phyloP scores from a whole-genome alignment of 202 grass and related monocot genomes.

The Zoysia matrella region DNA sequence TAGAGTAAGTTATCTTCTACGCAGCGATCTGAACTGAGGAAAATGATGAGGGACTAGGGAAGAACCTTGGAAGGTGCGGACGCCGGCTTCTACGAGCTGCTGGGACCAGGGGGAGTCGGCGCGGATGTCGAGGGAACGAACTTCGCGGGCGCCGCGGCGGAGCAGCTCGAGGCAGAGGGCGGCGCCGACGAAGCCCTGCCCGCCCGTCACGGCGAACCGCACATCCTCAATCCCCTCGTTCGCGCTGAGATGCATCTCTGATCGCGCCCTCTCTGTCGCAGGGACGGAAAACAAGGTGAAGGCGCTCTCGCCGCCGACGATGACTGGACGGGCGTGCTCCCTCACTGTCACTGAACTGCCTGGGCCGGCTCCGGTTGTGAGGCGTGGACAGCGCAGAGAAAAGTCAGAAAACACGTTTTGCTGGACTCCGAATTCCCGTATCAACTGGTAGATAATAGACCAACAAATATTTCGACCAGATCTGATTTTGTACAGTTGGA shows the following conservation, averaged over 20 bases:
- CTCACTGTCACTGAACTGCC: not conserved
- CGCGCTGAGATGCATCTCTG: conserved; percentile 56
- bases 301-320: not conserved
- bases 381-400: not conserved
- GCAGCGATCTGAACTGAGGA: conserved; percentile 8
- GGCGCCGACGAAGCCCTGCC: conserved; percentile 76
- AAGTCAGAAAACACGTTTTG: not conserved
- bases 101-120: conserved; percentile 60
- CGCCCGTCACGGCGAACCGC: conserved; percentile 78
- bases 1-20: not conserved
- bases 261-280: not conserved
- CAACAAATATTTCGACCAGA: not conserved
- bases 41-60: not conserved
- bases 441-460: not conserved
- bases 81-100: conserved; percentile 62
- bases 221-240: conserved; percentile 69
- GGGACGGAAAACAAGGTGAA: conserved; percentile 2
- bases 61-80: conserved; percentile 64
- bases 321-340: not conserved
- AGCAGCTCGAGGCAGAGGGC: conserved; percentile 79
- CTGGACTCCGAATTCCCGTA: not conserved
- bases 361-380: not conserved
- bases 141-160: conserved; percentile 75
- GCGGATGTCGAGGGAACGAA: conserved; percentile 78
- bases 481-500: not conserved